These are phyloP conservation scores for Talaromyces rugulosus DNA, from an alignment of 2,329 filamentous ascomycete genomes.

Conservation along the genomic window DNA sequence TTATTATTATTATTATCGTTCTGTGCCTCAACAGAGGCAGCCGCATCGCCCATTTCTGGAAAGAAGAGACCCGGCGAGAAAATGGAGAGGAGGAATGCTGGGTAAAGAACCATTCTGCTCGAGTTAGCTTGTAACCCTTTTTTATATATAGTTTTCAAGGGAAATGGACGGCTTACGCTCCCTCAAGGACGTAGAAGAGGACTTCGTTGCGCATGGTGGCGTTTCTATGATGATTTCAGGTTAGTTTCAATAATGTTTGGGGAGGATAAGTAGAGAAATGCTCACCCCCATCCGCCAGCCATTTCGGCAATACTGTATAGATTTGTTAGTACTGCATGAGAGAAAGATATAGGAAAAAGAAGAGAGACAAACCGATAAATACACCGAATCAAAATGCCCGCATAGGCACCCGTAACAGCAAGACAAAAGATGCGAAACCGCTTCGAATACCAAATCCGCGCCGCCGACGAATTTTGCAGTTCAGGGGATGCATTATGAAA, in stretches of 20 bases:
- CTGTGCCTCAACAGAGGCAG: neutral
- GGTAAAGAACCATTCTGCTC: constrained; percentile 45
- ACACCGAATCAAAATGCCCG: constrained; percentile 20
- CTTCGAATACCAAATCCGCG: constrained; percentile 13
- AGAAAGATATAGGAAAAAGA: neutral
- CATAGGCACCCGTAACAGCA: constrained; percentile 15
- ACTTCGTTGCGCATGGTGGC: constrained; percentile 60
- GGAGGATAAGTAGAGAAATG: neutral
- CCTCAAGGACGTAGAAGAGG: constrained; percentile 57
- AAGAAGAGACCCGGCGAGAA: constrained; percentile 56
- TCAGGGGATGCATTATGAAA: neutral
- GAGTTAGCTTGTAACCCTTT: no score
- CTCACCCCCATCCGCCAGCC: constrained; percentile 56
- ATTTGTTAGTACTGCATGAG: neutral
- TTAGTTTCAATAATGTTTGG: neutral
- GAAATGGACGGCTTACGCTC: constrained; percentile 37
- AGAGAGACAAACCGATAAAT: constrained; percentile 31
- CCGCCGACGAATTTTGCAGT: neutral
- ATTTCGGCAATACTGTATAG: constrained; percentile 52
- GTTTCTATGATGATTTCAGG: constrained; percentile 30
- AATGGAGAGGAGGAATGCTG: constrained; percentile 46
- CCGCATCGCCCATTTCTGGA: constrained; percentile 44
- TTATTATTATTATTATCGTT: neutral
- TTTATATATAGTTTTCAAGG: no score
- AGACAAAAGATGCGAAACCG: constrained; percentile 20